Evolutionary conservation across 2,329 filamentous ascomycete species (phyloP).

Genomic region (Drechslerella dactyloides): DNA sequence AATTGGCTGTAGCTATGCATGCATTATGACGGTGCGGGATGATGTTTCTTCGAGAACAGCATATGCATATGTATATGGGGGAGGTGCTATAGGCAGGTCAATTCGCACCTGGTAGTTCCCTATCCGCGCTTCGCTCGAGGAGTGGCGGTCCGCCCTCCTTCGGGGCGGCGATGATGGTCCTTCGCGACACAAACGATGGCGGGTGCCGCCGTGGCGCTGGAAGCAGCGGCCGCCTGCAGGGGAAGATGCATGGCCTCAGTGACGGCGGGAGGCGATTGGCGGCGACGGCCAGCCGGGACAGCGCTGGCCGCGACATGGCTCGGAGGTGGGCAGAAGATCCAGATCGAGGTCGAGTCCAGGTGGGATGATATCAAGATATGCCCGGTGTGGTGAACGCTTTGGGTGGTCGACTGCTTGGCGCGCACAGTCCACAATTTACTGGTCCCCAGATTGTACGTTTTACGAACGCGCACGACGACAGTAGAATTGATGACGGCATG

Average conservation of each 20-base stretch:
- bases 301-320: constrained; percentile 30
- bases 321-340: not conserved
- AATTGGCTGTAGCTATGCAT: not conserved
- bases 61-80: no score
- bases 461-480: no score
- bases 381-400: no score
- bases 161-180: constrained; percentile 54
- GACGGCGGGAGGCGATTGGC: constrained; percentile 25
- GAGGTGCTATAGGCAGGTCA: no score
- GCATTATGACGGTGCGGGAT: no score
- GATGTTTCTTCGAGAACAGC: no score
- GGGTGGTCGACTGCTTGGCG: no score
- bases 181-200: constrained; percentile 19
- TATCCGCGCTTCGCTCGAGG: constrained; percentile 70
- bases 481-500: no score
- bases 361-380: no score
- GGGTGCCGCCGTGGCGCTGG: not conserved
- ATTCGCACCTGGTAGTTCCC: constrained; percentile 69
- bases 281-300: constrained; percentile 33
- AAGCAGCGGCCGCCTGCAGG: not conserved
- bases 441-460: not conserved
- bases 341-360: not conserved
- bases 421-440: no score
- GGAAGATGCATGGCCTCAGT: constrained; percentile 11
- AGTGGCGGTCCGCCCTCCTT: constrained; percentile 60